These are phyloP conservation scores for Alloteropsis semialata DNA, from an alignment of 176 grass and related monocot species.

Conservation along the genomic window DNA sequence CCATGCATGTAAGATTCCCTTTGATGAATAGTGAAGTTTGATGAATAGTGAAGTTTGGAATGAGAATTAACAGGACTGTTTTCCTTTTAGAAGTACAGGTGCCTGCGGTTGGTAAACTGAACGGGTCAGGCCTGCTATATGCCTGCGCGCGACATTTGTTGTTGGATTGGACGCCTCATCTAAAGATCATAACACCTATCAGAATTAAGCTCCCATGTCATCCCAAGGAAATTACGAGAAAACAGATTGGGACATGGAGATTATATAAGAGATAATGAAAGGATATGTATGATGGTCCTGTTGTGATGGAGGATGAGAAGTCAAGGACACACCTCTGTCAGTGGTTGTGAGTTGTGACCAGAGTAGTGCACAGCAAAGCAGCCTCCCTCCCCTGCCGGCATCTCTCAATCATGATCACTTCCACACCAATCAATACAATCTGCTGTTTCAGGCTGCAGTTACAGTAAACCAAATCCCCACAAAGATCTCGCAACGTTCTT, in stretches of 20 bases:
- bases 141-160: background rate
- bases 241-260: background rate
- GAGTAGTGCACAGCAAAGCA: background rate
- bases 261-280: background rate
- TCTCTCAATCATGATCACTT: too few relatives aligned
- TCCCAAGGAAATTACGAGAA: background rate
- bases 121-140: background rate
- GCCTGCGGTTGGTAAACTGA: background rate
- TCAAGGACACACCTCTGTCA: background rate
- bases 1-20: too few relatives aligned
- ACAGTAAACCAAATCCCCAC: background rate
- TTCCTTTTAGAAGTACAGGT: background rate
- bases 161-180: slow-evolving; percentile 21
- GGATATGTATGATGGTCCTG: background rate
- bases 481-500: too few relatives aligned
- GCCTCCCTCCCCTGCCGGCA: background rate
- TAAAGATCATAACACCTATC: background rate
- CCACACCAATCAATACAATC: background rate
- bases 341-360: background rate
- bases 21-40: too few relatives aligned
- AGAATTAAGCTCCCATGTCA: background rate
- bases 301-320: background rate
- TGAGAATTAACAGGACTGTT: too few relatives aligned
- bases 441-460: background rate
- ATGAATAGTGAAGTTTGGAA: too few relatives aligned